phyloP scores from a whole-genome alignment of 352 stramenopile species.

The Blastocystis sp. region DNA sequence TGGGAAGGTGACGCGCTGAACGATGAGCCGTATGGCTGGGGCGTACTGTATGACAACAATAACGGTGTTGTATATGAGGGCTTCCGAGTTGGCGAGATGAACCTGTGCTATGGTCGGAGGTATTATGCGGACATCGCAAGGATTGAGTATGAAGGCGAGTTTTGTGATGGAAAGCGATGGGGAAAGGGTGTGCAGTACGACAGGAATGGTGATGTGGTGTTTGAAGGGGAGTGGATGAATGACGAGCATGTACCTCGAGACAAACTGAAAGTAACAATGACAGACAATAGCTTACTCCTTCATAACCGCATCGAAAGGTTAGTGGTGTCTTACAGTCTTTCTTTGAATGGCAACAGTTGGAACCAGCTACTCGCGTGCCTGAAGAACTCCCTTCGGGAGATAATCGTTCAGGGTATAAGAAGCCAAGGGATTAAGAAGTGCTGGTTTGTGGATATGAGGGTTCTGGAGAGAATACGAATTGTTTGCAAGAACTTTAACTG shows the following conservation, averaged over 20 bases:
- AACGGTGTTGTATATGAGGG: constrained; percentile 16
- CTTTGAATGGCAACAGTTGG: too few relatives aligned
- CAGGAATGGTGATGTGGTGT: not conserved
- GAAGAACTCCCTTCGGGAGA: too few relatives aligned
- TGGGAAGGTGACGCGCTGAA: constrained; percentile 20
- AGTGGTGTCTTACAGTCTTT: too few relatives aligned
- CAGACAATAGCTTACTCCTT: not conserved
- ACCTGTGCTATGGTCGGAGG: constrained; percentile 36
- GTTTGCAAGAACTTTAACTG: too few relatives aligned
- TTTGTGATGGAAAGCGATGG: constrained; percentile 22
- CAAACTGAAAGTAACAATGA: not conserved
- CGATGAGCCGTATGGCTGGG: constrained; percentile 40
- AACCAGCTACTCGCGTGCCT: too few relatives aligned
- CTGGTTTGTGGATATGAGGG: too few relatives aligned
- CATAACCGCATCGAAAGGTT: too few relatives aligned
- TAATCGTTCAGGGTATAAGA: too few relatives aligned
- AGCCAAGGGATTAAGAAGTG: too few relatives aligned
- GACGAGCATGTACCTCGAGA: constrained; percentile 4
- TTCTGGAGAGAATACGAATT: too few relatives aligned
- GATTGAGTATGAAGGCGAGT: constrained; percentile 43
- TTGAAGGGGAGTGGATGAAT: constrained; percentile 54
- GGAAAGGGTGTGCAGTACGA: constrained; percentile 8
- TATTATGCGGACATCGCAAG: constrained; percentile 1
- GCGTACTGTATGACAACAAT: constrained; percentile 11
- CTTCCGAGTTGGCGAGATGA: not conserved